Conservation (phyloP, 805 yeast species). For the Teunomyces gatunensis region DNA sequence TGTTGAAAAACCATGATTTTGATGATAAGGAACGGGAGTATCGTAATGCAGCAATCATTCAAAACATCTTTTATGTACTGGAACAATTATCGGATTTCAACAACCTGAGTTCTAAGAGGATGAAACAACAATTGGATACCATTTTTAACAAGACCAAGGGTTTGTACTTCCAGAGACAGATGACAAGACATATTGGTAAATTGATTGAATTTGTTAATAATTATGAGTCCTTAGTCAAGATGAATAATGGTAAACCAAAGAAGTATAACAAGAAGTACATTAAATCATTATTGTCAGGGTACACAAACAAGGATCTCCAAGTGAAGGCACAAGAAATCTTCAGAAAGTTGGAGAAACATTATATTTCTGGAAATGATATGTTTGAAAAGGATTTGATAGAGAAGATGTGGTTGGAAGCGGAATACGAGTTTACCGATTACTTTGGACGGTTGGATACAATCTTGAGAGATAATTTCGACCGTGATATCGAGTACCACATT, state of each 20-base stretch:
- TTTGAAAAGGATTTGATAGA: slow-evolving; percentile 55
- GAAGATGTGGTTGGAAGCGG: slow-evolving; percentile 68
- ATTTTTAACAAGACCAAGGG: slow-evolving; percentile 28
- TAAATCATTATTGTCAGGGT: slow-evolving; percentile 52
- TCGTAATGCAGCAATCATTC: slow-evolving; percentile 40
- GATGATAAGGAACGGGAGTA: slow-evolving; percentile 44
- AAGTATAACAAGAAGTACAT: slow-evolving; percentile 62
- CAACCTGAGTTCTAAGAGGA: slow-evolving; percentile 20
- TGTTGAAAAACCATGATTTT: slow-evolving; percentile 40
- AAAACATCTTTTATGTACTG: slow-evolving; percentile 34
- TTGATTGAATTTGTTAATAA: slow-evolving; percentile 63
- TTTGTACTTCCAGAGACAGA: slow-evolving; percentile 31
- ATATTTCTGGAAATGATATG: slow-evolving; percentile 37
- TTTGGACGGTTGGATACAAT: slow-evolving; percentile 55
- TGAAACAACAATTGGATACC: slow-evolving; percentile 22
- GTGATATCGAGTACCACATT: slow-evolving; percentile 50
- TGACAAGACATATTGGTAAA: slow-evolving; percentile 60
- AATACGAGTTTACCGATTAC: slow-evolving; percentile 56
- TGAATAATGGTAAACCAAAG: slow-evolving; percentile 56
- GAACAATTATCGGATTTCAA: slow-evolving; percentile 31
- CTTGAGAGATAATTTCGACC: slow-evolving; percentile 51
- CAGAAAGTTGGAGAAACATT: slow-evolving; percentile 56
- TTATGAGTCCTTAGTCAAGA: slow-evolving; percentile 49
- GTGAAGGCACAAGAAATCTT: slow-evolving; percentile 54
- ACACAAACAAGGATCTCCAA: slow-evolving; percentile 58